phyloP scores from a whole-genome alignment of 2,329 filamentous ascomycete species.

The Phaeosphaeriaceae sp. region DNA sequence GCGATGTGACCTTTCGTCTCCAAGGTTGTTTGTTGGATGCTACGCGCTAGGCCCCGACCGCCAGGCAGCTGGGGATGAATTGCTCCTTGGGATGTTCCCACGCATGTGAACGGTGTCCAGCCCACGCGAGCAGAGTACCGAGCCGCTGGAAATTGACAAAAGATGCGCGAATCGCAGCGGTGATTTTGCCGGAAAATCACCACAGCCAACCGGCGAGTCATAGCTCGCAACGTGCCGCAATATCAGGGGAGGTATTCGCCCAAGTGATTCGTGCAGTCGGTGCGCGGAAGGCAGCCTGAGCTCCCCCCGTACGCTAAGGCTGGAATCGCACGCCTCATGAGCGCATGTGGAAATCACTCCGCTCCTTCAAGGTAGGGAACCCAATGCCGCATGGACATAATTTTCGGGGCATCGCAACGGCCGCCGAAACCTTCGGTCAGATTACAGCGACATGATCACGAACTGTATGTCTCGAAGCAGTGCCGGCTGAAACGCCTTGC shows the following conservation, averaged over 20 bases:
- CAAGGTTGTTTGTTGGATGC: conserved; percentile 10
- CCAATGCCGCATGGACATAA: conserved; percentile 20
- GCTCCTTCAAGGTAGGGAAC: conserved; percentile 12
- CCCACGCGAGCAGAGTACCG: conserved; percentile 18
- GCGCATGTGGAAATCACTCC: conserved; percentile 20
- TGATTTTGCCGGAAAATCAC: conserved; percentile 10
- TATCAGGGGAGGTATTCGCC: conserved; percentile 21
- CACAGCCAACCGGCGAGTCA: conserved; percentile 12
- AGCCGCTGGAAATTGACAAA: conserved; percentile 18
- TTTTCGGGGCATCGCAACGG: conserved; percentile 32
- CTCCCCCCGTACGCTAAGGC: conserved; percentile 42
- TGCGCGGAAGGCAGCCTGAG: conserved; percentile 26
- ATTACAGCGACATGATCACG: conserved; percentile 13
- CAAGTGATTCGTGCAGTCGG: conserved; percentile 23
- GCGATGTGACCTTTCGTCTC: conserved; percentile 14
- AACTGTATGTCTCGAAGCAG: conserved; percentile 2
- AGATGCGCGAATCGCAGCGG: conserved; percentile 5
- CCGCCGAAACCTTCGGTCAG: conserved; percentile 30
- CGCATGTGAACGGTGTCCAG: conserved; percentile 18
- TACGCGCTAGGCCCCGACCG: conserved; percentile 8
- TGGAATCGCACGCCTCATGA: conserved; percentile 15
- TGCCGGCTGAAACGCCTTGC: conserved; percentile 27
- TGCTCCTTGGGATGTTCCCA: conserved; percentile 14
- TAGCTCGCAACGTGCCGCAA: conserved; percentile 22
- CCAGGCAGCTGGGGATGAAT: conserved; percentile 19